Conservation (phyloP, 2,329 filamentous ascomycete species). For the Plenodomus biglobosus region DNA sequence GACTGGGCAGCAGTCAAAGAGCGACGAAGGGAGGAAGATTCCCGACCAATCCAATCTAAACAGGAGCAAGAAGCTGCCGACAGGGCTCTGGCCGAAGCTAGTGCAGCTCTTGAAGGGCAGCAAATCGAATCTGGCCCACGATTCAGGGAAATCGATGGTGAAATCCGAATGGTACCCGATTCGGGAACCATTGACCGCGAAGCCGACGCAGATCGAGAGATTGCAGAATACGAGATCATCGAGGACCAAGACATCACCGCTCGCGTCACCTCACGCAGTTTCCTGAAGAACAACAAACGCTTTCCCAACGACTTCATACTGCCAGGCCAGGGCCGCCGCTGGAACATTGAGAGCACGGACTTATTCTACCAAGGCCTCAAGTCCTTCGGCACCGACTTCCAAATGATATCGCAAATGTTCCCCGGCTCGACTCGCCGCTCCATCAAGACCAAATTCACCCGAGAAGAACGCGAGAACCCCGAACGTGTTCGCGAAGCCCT, state of each 20-base stretch:
- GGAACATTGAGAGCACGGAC: slow-evolving; percentile 71
- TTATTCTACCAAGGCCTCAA: slow-evolving; percentile 73
- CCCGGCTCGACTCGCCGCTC: slow-evolving; percentile 69
- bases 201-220: slow-evolving; percentile 59
- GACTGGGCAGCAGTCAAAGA: slow-evolving; percentile 57
- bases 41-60: slow-evolving; percentile 19
- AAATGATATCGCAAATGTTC: slow-evolving; percentile 77
- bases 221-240: slow-evolving; percentile 60
- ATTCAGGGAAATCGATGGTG: slow-evolving; percentile 65
- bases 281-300: slow-evolving; percentile 62
- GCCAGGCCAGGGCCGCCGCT: slow-evolving; percentile 53
- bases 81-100: slow-evolving; percentile 20
- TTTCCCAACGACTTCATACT: slow-evolving; percentile 50
- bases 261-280: slow-evolving; percentile 68
- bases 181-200: slow-evolving; percentile 70
- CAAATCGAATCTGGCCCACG: slow-evolving; percentile 48
- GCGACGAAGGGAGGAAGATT: slow-evolving; percentile 42
- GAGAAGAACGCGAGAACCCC: slow-evolving; percentile 71
- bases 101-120: slow-evolving; percentile 11
- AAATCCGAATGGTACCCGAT: slow-evolving; percentile 70
- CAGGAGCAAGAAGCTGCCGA: slow-evolving; percentile 28
- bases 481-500: slow-evolving; percentile 65
- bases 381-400: slow-evolving; percentile 82
- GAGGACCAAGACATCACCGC: slow-evolving; percentile 80
- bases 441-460: slow-evolving; percentile 80